Percentiles rank a stretch among this genome's conserved stretches.
Conservation (phyloP, 2,329 filamentous ascomycete species). For the Aspergillus oerlinghausenensis region DNA sequence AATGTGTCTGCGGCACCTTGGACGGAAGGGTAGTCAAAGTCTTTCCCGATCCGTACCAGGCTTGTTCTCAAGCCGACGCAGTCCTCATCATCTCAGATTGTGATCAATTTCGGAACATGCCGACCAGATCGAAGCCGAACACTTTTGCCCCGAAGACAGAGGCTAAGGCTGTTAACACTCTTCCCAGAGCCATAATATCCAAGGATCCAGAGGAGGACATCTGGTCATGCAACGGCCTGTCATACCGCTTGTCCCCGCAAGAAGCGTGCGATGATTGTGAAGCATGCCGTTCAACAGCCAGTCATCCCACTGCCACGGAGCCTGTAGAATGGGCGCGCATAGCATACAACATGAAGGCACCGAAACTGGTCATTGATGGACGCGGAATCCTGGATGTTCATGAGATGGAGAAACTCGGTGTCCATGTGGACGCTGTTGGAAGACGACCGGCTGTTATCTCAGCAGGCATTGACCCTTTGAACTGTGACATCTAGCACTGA, state of each 20-base stretch:
- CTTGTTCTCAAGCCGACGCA: constrained; percentile 44
- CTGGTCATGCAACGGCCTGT: constrained; percentile 19
- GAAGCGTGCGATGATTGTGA: constrained; percentile 23
- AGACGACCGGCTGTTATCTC: constrained; percentile 3
- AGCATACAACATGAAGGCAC: constrained; percentile 42
- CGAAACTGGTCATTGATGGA: constrained; percentile 50
- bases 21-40: constrained; percentile 32
- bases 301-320: constrained; percentile 17
- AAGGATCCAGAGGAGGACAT: constrained; percentile 11
- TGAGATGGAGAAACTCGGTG: constrained; percentile 33
- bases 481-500: background rate
- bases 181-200: background rate
- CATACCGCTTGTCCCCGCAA: constrained; percentile 18
- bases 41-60: constrained; percentile 40
- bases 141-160: background rate
- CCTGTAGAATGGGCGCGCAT: constrained; percentile 45
- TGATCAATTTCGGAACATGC: constrained; percentile 45
- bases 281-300: constrained; percentile 21
- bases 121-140: background rate
- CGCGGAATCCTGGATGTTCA: constrained; percentile 31
- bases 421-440: constrained; percentile 33
- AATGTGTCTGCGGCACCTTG: constrained; percentile 21
- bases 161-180: background rate
- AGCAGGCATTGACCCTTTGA: background rate
- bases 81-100: constrained; percentile 51